Evolutionary conservation across 2,329 filamentous ascomycete species (phyloP).

Genomic region (Stromatinia cepivora): DNA sequence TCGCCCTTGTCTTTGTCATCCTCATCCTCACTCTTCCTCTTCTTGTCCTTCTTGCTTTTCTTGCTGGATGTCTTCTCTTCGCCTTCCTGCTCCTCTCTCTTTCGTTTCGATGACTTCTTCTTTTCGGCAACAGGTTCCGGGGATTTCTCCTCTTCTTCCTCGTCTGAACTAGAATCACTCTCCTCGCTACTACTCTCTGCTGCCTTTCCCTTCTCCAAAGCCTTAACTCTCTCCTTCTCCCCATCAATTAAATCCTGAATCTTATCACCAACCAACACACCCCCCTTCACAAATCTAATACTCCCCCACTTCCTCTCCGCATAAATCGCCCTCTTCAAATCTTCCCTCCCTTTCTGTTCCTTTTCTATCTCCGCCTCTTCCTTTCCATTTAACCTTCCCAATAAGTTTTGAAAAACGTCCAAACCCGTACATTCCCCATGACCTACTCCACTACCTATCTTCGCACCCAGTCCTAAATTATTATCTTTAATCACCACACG

Average conservation of each 20-base stretch:
- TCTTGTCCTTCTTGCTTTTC: slow-evolving; percentile 16
- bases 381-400: slow-evolving; percentile 89
- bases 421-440: slow-evolving; percentile 79
- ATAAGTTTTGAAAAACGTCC: slow-evolving; percentile 79
- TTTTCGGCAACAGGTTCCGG: slow-evolving; percentile 27
- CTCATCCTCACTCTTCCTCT: slow-evolving; percentile 49
- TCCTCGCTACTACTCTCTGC: slow-evolving; percentile 23
- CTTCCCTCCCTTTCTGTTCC: slow-evolving; percentile 66
- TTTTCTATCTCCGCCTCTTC: slow-evolving; percentile 69
- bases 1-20: slow-evolving; percentile 34
- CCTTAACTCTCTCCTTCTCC: slow-evolving; percentile 40
- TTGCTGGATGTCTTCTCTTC: slow-evolving; percentile 41
- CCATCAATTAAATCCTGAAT: slow-evolving; percentile 50
- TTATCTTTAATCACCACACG: slow-evolving; percentile 86
- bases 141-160: slow-evolving; percentile 23
- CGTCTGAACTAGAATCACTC: slow-evolving; percentile 1
- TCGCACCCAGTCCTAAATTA: slow-evolving; percentile 84
- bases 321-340: slow-evolving; percentile 71
- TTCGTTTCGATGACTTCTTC: slow-evolving; percentile 45
- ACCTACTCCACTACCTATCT: slow-evolving; percentile 63
- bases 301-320: slow-evolving; percentile 73
- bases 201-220: slow-evolving; percentile 30
- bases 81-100: slow-evolving; percentile 45
- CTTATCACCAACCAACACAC: slow-evolving; percentile 62
- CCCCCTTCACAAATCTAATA: slow-evolving; percentile 87